These are phyloP conservation scores for Kodamaea fungicola DNA, from an alignment of 1,139 yeast genomes.

Conservation along the genomic window DNA sequence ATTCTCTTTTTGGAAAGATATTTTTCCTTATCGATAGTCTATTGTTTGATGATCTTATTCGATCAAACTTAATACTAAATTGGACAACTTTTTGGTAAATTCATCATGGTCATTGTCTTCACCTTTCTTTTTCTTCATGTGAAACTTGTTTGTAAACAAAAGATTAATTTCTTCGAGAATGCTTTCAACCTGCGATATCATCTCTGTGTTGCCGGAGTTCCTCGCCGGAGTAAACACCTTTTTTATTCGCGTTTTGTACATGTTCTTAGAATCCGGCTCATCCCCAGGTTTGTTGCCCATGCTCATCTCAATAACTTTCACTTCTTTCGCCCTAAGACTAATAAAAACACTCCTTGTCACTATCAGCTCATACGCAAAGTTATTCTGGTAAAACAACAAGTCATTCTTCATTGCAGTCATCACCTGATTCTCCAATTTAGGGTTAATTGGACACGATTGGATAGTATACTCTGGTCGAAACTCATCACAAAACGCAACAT, in stretches of 20 bases:
- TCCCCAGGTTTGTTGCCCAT: conserved; percentile 8
- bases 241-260: conserved; percentile 35
- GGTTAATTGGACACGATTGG: conserved; percentile 47
- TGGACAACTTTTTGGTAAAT: conserved; percentile 11
- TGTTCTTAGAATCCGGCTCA: conserved; percentile 10
- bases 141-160: conserved; percentile 16
- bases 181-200: conserved; percentile 22
- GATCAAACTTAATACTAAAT: conserved; percentile 8
- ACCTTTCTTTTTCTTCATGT: conserved; percentile 1
- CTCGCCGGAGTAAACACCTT: conserved; percentile 35
- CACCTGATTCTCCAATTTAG: conserved; percentile 52
- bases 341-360: conserved; percentile 39
- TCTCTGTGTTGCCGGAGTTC: conserved; percentile 30
- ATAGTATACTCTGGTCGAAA: conserved; percentile 50
- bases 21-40: too few relatives aligned
- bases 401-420: conserved; percentile 55
- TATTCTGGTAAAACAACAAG: conserved; percentile 40
- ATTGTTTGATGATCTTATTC: conserved; percentile 1
- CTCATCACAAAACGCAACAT: conserved; percentile 50
- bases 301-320: conserved; percentile 48
- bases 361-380: conserved; percentile 30
- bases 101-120: conserved; percentile 9
- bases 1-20: too few relatives aligned
- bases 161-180: conserved; percentile 27
- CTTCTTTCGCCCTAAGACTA: conserved; percentile 55